Base-by-base conservation (phyloP, 2,329 filamentous ascomycete genomes). In the Aspergillus sp. region DNA sequence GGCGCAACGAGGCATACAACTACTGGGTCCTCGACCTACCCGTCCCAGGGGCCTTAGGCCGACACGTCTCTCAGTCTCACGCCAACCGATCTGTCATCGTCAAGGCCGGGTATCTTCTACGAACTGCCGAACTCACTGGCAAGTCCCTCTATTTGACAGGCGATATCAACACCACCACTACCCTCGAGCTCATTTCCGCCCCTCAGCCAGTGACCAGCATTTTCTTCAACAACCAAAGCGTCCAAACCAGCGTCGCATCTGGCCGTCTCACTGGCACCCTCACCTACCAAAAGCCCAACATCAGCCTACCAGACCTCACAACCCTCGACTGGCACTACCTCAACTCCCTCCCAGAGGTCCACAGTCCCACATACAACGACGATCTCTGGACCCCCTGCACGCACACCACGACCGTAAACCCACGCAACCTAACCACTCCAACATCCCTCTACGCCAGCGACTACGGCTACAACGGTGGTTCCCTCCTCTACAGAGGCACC, bases 1-100 rank as follows among this genome's bases (percentile, higher is more conserved):
- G 64, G 64, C 67, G 72, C 3, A 73, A 74, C 30, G 66, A 70
- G 1, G 72, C 67, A 10, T 75, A 73, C 60, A 65, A 69, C 28
- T 71, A 71, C 59, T 76, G 72, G 71, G 62, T 65, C 0, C 53
- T 74, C 8, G 69, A 74, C 25, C 47, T 75, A 7, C 65, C 67
- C 2, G 51, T 51, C 13, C 17, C 38, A 39, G 59, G 30, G 4
- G 65, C 69, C 28, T 63, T 70, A 23, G 57, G 59, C 12, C 69
- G 67, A 32, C 72, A 64, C 41, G 59, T 60, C 13, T 70, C 67
- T 5, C 64, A 64, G 4, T 67, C 45, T 6, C 45, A 23, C 4
- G 7, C 65, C 6, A 68, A 71, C 25, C 54, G 60, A 10, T 43
- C 62, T 13, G 61, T 73, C 15, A 63, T 73, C 36, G 56, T 73